Evolutionary conservation across 352 stramenopile genomes (phyloP).

Genomic region (Pythium utonaiense): DNA sequence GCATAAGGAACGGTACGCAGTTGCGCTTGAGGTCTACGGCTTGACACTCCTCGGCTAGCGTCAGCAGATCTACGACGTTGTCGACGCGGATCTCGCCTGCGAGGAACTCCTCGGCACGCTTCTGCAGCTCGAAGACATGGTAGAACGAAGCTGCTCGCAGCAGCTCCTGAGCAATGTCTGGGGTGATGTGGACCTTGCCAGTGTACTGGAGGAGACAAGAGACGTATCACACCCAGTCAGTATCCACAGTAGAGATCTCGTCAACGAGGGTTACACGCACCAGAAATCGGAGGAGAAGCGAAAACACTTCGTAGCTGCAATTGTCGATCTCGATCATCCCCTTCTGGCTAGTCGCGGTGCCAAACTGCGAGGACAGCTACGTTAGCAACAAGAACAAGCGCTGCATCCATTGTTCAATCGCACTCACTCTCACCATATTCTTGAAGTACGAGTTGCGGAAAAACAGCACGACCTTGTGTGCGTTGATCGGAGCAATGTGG

Average conservation of each 20-base stretch:
- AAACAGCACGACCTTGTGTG: conserved; percentile 87
- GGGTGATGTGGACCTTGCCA: conserved; percentile 80
- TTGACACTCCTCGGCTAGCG: conserved; percentile 72
- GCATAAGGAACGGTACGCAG: conserved; percentile 83
- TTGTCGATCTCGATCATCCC: conserved; percentile 88
- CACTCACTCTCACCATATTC: conserved; percentile 87
- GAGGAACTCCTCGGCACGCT: conserved; percentile 78
- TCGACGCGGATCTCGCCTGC: conserved; percentile 75
- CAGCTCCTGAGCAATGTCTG: conserved; percentile 78
- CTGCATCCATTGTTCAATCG: not conserved
- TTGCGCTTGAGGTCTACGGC: conserved; percentile 83
- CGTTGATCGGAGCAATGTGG: conserved; percentile 83
- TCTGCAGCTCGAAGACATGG: conserved; percentile 81
- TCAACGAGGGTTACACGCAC: conserved; percentile 29
- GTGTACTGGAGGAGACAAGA: conserved; percentile 63
- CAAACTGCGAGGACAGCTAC: conserved; percentile 47
- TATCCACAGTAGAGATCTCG: not conserved
- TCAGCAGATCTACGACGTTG: conserved; percentile 77
- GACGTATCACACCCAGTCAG: not conserved
- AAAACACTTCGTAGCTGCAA: conserved; percentile 87
- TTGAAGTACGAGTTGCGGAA: conserved; percentile 91
- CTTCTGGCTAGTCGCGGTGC: conserved; percentile 72
- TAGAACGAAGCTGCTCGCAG: conserved; percentile 78
- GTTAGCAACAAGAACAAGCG: not conserved
- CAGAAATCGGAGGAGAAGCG: conserved; percentile 78